Base-by-base conservation (phyloP, 352 stramenopile genomes). In the Globisporangium yorkense region DNA sequence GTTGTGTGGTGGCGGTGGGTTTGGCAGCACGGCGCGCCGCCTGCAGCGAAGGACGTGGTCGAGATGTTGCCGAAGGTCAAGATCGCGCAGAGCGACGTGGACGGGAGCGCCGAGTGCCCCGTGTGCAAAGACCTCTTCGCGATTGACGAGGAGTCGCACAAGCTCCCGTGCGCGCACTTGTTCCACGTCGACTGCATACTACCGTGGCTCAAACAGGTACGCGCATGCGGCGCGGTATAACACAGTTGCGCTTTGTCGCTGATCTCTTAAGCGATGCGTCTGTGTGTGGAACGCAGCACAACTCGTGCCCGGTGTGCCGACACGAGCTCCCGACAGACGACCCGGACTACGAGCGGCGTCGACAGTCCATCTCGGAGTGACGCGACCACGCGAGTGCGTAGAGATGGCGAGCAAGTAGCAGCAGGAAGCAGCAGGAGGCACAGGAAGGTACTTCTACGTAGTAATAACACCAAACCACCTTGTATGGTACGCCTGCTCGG, bases 111-210 rank as follows among this genome's bases (percentile, higher is more conserved):
- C 35, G 85, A 95, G 59, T 95, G 85, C 49, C 76, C 85, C 16
- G 84, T 95, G 51, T 95, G 85, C 78, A 95, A 95, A 55, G 85
- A 95, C 57, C 74, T 77, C 13, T 95, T 93, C 33, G 75, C 68
- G n/a, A 62, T 95, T 3, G 75, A 86, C 29, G 83, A 95, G 15
- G 80, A 93, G 24, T 78, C 76, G 5, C 80, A 86, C 56, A 71
- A 80, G 21, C 61, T 95, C 52, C 85, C 85, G 49, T 95, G 85
- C 59, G 55, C 77, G 20, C 85, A 95, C 56, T 71, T 70, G 29
- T 93, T 95, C 56, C 85, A 95, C 57, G 77, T 84, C 33, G 81
- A 95, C 51, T 95, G 85, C 63, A 95, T 95, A 52, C 67, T 90
- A 45, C 85, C 85, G 44, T 95, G 85, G 85, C 72, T 95, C 41